Conservation (phyloP, 129 eudicot species). For the Flaveria sonorensis region DNA sequence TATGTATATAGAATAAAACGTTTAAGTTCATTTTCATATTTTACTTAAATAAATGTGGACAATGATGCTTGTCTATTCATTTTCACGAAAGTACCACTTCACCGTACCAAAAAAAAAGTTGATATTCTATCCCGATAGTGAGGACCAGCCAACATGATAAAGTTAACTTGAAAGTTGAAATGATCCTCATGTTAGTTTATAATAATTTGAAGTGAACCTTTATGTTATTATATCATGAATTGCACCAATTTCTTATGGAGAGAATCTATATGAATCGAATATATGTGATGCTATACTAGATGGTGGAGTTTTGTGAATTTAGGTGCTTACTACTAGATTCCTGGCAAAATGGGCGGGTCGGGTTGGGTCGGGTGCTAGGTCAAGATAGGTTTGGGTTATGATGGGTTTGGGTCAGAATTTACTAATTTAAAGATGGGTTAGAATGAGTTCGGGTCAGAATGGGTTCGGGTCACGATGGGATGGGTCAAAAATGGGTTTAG, state of each 20-base stretch:
- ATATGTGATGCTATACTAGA: neutral
- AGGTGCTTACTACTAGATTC: no score
- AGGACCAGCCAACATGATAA: constrained; percentile 18
- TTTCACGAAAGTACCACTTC: constrained; percentile 24
- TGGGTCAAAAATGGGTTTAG: no score
- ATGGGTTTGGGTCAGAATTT: no score
- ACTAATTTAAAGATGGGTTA: no score
- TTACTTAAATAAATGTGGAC: neutral
- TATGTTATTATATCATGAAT: neutral
- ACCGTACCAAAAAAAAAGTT: constrained; percentile 28
- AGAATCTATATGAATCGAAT: neutral
- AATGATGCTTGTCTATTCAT: constrained; percentile 33
- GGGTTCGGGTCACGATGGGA: no score
- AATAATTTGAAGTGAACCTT: neutral
- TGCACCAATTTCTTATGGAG: neutral
- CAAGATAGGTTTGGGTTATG: no score
- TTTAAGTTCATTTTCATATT: neutral
- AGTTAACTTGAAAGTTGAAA: neutral
- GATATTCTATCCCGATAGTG: constrained; percentile 1
- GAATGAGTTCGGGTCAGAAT: no score
- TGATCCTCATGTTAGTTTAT: neutral
- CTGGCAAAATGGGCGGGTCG: no score
- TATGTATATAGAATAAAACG: no score
- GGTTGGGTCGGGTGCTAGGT: no score
- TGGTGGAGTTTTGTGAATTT: neutral